A percentile compares a stretch with the other conserved stretches of the same genome.
Conservation (phyloP, 1,284 basidiomycete species). For the Tylopilus sp. region DNA sequence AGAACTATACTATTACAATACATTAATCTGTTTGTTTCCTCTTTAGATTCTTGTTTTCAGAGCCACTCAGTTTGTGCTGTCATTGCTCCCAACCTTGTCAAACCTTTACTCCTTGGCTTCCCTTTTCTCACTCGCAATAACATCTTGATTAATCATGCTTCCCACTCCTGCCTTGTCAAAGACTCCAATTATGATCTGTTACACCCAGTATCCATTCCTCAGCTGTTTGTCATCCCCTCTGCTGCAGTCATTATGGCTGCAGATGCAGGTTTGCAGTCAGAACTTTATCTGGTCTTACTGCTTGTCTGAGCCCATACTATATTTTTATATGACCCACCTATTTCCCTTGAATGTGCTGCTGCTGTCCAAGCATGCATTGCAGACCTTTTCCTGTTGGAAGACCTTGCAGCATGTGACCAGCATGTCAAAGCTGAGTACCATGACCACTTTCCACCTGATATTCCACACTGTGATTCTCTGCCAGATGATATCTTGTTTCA, state of each 20-base stretch:
- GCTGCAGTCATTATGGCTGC: no score
- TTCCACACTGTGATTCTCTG: not conserved
- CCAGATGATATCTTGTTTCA: not conserved
- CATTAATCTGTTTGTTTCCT: not conserved
- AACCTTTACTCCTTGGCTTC: not conserved
- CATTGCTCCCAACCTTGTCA: not conserved
- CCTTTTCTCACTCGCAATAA: conserved; percentile 1
- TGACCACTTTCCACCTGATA: not conserved
- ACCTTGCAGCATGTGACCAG: no score
- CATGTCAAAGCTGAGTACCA: no score
- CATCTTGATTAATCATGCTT: not conserved
- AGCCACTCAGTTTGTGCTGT: not conserved
- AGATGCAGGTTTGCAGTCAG: no score
- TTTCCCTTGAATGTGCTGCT: no score
- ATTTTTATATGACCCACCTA: no score
- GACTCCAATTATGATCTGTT: not conserved
- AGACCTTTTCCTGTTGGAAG: no score
- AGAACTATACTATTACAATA: not conserved
- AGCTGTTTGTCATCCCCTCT: no score
- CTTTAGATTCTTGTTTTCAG: not conserved
- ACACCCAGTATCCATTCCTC: no score
- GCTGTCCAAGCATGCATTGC: no score
- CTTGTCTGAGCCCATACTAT: no score
- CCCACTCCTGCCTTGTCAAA: not conserved
- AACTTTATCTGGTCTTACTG: no score